phyloP scores from a whole-genome alignment of 2,329 filamentous ascomycete species.

The Aspergillus glaucus region DNA sequence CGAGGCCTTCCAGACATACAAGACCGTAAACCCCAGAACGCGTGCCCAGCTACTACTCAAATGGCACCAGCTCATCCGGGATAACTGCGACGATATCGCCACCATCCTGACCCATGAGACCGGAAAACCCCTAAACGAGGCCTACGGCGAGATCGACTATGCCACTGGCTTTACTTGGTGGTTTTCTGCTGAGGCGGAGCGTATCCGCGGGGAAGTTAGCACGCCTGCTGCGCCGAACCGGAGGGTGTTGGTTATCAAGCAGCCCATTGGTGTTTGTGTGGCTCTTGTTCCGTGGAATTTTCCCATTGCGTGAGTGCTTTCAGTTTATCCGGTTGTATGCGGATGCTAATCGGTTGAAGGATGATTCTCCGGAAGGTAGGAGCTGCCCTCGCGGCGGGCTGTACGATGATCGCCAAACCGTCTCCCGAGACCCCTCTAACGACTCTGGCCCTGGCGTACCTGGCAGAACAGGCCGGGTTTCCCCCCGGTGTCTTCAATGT shows the following conservation, averaged over 20 bases:
- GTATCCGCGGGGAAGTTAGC: conserved; percentile 56
- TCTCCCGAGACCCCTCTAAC: conserved; percentile 61
- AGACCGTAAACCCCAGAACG: conserved; percentile 53
- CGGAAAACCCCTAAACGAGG: conserved; percentile 52
- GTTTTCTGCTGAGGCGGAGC: conserved; percentile 57
- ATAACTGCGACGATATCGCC: conserved; percentile 57
- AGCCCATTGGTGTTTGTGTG: conserved; percentile 62
- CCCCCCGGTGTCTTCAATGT: conserved; percentile 56
- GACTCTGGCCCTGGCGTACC: conserved; percentile 46
- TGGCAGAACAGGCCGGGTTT: conserved; percentile 52
- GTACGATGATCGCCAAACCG: conserved; percentile 69
- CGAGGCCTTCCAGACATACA: conserved; percentile 55
- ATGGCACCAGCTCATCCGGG: conserved; percentile 60
- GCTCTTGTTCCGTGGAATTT: conserved; percentile 71
- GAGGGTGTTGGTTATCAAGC: conserved; percentile 66
- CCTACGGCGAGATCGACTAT: conserved; percentile 52
- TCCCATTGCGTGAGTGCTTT: conserved; percentile 45
- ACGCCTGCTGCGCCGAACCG: conserved; percentile 56
- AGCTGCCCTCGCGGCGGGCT: conserved; percentile 64
- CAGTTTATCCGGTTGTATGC: too few relatives aligned
- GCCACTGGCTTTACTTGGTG: conserved; percentile 50
- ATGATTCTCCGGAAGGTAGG: conserved; percentile 63
- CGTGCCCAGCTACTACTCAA: conserved; percentile 58
- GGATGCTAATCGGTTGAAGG: too few relatives aligned
- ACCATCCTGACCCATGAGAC: conserved; percentile 58